A percentile compares a stretch with the other conserved stretches of the same genome.
Conservation (phyloP, 768 basidiomycete genomes). For the Leccinum sublutescens region DNA sequence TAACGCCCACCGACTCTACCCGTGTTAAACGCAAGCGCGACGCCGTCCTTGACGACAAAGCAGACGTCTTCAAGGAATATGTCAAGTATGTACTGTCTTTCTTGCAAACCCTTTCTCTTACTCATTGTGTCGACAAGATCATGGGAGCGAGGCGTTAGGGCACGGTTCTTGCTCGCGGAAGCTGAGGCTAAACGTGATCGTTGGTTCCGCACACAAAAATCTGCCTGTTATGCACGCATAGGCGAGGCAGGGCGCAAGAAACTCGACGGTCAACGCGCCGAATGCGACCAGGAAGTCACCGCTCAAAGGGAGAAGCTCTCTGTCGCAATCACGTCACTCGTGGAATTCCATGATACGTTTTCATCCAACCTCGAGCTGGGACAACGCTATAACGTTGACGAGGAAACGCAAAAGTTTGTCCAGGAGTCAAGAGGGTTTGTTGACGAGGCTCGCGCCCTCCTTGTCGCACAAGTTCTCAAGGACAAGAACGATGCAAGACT, state of each 20-base stretch:
- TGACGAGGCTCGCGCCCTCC: slow-evolving; percentile 23
- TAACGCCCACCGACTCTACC: slow-evolving; percentile 18
- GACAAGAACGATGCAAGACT: slow-evolving; percentile 11
- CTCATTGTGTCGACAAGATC: slow-evolving; percentile 13
- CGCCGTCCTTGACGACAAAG: slow-evolving; percentile 19
- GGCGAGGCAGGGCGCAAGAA: slow-evolving; percentile 31
- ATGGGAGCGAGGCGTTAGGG: slow-evolving; percentile 32
- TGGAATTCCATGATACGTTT: slow-evolving; percentile 21
- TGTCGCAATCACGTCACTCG: slow-evolving; percentile 23
- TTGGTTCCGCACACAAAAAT: slow-evolving; percentile 33
- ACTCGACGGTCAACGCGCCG: slow-evolving; percentile 28
- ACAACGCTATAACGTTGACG: slow-evolving; percentile 26
- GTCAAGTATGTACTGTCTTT: slow-evolving; percentile 22
- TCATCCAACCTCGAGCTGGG: slow-evolving; percentile 26
- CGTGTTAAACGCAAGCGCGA: slow-evolving; percentile 29
- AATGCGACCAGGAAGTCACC: slow-evolving; percentile 26
- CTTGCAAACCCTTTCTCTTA: background rate
- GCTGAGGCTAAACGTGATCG: slow-evolving; percentile 30
- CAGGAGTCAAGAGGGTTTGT: slow-evolving; percentile 27
- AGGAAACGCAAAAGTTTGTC: slow-evolving; percentile 22
- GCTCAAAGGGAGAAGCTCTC: slow-evolving; percentile 27
- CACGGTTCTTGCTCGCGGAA: slow-evolving; percentile 24
- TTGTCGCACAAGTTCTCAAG: slow-evolving; percentile 21
- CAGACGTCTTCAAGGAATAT: slow-evolving; percentile 29
- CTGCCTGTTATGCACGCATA: slow-evolving; percentile 27